Percentiles rank a stretch among this genome's conserved stretches.
These are phyloP conservation scores for Coemansia sp. DNA, from an alignment of 192 early-diverging fungal genomes.

Conservation along the genomic window DNA sequence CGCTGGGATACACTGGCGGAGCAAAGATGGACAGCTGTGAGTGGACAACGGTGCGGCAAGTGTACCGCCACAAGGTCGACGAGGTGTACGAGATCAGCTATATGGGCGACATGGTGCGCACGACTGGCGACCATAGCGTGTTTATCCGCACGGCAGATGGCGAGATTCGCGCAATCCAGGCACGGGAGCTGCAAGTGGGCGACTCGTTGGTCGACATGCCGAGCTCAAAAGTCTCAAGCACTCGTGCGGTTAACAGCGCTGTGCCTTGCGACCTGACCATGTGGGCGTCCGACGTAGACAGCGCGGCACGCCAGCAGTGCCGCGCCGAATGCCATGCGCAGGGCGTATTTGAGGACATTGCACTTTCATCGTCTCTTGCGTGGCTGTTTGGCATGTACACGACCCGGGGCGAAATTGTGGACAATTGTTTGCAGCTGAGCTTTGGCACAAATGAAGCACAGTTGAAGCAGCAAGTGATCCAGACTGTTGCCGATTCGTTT, in stretches of 20 bases:
- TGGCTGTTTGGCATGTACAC: constrained; percentile 38
- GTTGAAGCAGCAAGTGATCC: constrained; percentile 2
- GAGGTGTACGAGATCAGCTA: constrained; percentile 49
- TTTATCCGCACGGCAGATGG: constrained; percentile 33
- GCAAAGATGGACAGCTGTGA: constrained; percentile 22
- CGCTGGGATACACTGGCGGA: constrained; percentile 44
- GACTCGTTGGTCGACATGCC: constrained; percentile 48
- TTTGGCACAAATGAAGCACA: constrained; percentile 15
- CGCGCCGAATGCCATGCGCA: constrained; percentile 19
- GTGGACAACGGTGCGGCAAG: constrained; percentile 49
- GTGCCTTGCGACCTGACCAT: background rate
- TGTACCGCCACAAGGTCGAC: constrained; percentile 51
- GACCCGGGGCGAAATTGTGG: constrained; percentile 5
- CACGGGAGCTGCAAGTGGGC: constrained; percentile 40
- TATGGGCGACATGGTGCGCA: constrained; percentile 44
- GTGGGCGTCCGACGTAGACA: constrained; percentile 10
- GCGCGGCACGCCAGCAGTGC: background rate
- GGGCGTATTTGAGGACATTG: constrained; percentile 20
- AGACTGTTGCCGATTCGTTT: constrained; percentile 14
- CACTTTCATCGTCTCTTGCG: constrained; percentile 10
- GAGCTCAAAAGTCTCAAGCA: constrained; percentile 14
- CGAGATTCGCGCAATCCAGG: constrained; percentile 32
- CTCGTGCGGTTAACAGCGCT: background rate
- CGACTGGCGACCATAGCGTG: constrained; percentile 55
- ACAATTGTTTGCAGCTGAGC: constrained; percentile 1